phyloP scores from a whole-genome alignment of 768 basidiomycete genomes.

The Auricularia cornea region DNA sequence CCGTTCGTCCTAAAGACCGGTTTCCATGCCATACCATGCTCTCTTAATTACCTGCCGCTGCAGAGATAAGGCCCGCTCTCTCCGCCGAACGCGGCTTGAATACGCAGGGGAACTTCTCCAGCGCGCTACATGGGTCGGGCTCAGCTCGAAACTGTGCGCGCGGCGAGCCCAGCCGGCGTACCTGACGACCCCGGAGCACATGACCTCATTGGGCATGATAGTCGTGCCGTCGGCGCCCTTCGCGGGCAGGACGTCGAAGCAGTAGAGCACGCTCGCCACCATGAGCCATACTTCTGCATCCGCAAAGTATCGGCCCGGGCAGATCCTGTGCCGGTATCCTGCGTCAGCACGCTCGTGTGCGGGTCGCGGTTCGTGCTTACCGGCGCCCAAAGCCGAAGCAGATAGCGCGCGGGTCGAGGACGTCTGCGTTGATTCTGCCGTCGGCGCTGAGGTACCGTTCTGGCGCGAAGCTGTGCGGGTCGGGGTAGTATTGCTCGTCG shows the following conservation, averaged over 20 bases:
- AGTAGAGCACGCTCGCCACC: constrained; percentile 10
- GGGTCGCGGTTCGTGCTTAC: background rate
- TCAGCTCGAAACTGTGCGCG: too few relatives aligned
- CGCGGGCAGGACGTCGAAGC: constrained; percentile 11
- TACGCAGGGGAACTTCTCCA: too few relatives aligned
- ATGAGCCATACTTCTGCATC: constrained; percentile 8
- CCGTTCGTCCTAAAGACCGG: too few relatives aligned
- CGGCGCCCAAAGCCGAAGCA: background rate
- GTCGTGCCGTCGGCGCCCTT: background rate
- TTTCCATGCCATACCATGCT: too few relatives aligned
- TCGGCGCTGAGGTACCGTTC: constrained; percentile 35
- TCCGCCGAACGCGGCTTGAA: too few relatives aligned
- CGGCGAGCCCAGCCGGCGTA: background rate
- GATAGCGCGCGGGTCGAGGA: background rate
- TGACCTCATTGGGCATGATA: background rate
- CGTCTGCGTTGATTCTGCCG: background rate
- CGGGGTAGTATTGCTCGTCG: constrained; percentile 38
- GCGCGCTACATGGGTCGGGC: too few relatives aligned
- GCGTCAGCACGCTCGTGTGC: background rate
- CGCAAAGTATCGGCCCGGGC: constrained; percentile 12
- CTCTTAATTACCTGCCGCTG: too few relatives aligned
- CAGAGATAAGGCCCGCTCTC: too few relatives aligned
- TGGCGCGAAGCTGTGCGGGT: constrained; percentile 44
- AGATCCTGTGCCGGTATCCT: constrained; percentile 9
- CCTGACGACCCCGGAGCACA: background rate